Evolutionary conservation across 1,284 basidiomycete genomes (phyloP).

Genomic region (Cutaneotrichosporon sp.): DNA sequence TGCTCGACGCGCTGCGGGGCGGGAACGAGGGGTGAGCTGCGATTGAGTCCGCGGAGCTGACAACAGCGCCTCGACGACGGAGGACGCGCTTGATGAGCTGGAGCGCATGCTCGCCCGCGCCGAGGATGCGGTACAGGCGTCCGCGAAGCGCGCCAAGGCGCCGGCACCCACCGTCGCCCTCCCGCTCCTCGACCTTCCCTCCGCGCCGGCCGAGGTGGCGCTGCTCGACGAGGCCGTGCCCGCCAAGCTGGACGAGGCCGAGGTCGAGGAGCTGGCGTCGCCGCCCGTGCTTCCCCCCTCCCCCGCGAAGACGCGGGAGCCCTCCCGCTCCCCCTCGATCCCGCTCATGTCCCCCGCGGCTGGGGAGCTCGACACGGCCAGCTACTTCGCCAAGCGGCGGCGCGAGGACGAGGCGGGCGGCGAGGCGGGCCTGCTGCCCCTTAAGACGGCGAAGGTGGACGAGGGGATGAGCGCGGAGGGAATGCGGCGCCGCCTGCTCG

Average conservation of each 20-base stretch:
- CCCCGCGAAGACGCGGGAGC: not conserved
- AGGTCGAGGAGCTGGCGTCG: conserved; percentile 11
- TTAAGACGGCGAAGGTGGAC: conserved; percentile 22
- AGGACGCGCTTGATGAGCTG: conserved; percentile 23
- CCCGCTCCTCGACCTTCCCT: conserved; percentile 20
- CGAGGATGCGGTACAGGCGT: conserved; percentile 22
- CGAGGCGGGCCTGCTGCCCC: conserved; percentile 38
- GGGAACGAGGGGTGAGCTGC: conserved; percentile 43
- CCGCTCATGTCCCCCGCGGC: not conserved
- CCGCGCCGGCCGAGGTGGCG: conserved; percentile 12
- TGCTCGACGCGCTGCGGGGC: conserved; percentile 35
- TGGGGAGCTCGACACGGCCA: conserved; percentile 18
- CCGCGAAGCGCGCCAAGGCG: conserved; percentile 15
- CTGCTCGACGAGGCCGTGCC: conserved; percentile 20
- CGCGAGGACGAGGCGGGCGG: conserved; percentile 34
- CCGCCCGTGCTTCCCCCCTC: not conserved
- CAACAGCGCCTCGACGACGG: conserved; percentile 32
- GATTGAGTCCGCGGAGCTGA: conserved; percentile 1
- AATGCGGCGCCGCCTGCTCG: conserved; percentile 24
- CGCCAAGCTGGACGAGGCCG: conserved; percentile 16
- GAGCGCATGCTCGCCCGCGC: conserved; percentile 23
- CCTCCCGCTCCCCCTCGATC: not conserved
- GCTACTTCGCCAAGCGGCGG: conserved; percentile 37
- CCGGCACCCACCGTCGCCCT: conserved; percentile 17
- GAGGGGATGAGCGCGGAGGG: conserved; percentile 16